Evolutionary conservation across 805 yeast species (phyloP).

Genomic region (Cyberlindnera japonica): DNA sequence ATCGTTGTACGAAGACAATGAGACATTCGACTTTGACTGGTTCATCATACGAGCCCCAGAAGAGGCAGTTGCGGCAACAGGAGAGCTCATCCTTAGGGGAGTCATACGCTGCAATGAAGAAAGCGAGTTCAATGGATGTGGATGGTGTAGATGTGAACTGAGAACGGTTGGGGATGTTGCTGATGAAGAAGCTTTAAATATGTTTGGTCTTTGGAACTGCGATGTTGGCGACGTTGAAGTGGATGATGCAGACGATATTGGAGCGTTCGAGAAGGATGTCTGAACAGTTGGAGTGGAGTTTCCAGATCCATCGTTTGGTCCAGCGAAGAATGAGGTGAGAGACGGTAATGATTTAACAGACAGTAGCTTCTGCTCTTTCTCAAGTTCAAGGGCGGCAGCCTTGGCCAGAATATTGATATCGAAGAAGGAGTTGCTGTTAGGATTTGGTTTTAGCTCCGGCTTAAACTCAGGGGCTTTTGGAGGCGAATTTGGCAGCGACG

Average conservation of each 20-base stretch:
- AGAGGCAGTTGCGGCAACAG: conserved; percentile 15
- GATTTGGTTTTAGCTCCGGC: conserved; percentile 8
- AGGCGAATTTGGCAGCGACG: conserved; percentile 25
- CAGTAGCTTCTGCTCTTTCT: conserved; percentile 28
- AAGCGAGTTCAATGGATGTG: conserved; percentile 35
- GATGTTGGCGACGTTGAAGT: conserved; percentile 15
- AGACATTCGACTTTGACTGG: conserved; percentile 26
- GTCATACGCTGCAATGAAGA: conserved; percentile 63
- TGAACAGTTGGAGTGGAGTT: not conserved
- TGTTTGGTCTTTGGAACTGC: conserved; percentile 15
- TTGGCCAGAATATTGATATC: conserved; percentile 29
- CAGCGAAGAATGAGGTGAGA: conserved; percentile 24
- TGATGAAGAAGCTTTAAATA: conserved; percentile 17
- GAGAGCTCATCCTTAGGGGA: conserved; percentile 39
- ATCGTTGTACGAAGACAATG: conserved; percentile 26
- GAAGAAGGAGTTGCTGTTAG: conserved; percentile 19
- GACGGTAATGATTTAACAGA: conserved; percentile 29
- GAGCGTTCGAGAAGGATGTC: too few species aligned
- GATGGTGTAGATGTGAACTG: conserved; percentile 23
- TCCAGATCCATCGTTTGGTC: not conserved
- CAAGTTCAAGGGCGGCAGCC: conserved; percentile 30
- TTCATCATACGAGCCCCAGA: conserved; percentile 18
- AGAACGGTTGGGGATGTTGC: conserved; percentile 20
- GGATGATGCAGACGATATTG: conserved; percentile 6
- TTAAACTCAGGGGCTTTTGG: conserved; percentile 15